A percentile compares a stretch with the other conserved stretches of the same genome.
These are phyloP conservation scores for Rosellinia necatrix DNA, from an alignment of 2,329 filamentous ascomycete genomes.

Conservation along the genomic window DNA sequence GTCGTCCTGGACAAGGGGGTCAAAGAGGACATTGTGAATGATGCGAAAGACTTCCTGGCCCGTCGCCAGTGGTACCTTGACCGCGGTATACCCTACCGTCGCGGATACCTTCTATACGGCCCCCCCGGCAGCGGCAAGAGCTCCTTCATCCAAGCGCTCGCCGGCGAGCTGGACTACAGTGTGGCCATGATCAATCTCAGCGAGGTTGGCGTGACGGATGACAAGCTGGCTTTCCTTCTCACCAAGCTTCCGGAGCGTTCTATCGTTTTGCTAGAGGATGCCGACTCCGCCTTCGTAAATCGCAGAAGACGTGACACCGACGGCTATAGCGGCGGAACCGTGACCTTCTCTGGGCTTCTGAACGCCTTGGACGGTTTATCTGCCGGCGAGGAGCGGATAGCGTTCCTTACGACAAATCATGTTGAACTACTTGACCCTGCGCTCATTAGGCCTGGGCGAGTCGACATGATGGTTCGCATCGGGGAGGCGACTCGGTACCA, in stretches of 20 bases:
- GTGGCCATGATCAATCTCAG: conserved; percentile 92
- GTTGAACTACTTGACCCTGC: conserved; percentile 88
- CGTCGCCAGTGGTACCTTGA: conserved; percentile 89
- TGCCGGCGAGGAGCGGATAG: conserved; percentile 89
- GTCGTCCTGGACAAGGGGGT: conserved; percentile 90
- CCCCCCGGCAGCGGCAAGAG: conserved; percentile 93
- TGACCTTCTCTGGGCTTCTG: conserved; percentile 90
- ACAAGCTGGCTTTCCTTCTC: conserved; percentile 82
- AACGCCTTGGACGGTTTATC: conserved; percentile 90
- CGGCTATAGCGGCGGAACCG: conserved; percentile 83
- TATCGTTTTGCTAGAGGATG: conserved; percentile 84
- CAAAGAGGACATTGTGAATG: conserved; percentile 77
- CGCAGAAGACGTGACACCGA: conserved; percentile 76
- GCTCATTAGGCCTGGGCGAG: conserved; percentile 84
- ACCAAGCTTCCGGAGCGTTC: conserved; percentile 84
- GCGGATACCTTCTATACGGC: conserved; percentile 87
- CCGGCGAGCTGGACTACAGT: conserved; percentile 88
- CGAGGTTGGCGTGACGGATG: conserved; percentile 87
- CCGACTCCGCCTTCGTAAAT: conserved; percentile 88
- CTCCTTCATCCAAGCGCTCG: conserved; percentile 93
- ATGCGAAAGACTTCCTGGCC: conserved; percentile 80
- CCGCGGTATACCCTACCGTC: conserved; percentile 89
- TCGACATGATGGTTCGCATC: conserved; percentile 90
- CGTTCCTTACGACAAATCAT: conserved; percentile 94
- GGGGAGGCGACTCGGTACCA: conserved; percentile 87